phyloP scores from a whole-genome alignment of 1,284 basidiomycete species.

The Ceratobasidium sp. region DNA sequence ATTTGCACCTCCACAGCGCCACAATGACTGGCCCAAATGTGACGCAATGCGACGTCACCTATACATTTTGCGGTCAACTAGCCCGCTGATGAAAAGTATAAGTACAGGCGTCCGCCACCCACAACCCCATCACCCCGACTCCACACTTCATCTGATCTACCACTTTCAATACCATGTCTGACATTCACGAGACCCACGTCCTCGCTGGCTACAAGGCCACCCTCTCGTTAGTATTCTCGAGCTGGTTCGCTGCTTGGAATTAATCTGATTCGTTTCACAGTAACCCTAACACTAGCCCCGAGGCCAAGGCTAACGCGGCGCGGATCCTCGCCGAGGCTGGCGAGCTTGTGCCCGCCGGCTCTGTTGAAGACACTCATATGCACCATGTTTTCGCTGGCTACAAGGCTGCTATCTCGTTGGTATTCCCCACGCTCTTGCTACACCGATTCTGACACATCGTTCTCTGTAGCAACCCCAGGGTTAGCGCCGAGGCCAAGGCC shows the following conservation, averaged over 20 bases:
- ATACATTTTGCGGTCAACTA: not conserved
- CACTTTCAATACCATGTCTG: conserved; percentile 18
- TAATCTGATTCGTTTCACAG: not conserved
- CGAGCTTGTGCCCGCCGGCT: not conserved
- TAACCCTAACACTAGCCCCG: conserved; percentile 47
- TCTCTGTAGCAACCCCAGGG: conserved; percentile 34
- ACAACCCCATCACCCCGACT: not conserved
- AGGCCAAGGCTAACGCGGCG: conserved; percentile 49
- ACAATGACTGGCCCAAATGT: not conserved
- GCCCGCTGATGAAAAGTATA: not conserved
- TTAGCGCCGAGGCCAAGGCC: conserved; percentile 49
- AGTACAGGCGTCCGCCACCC: not conserved
- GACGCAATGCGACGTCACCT: conserved; percentile 27
- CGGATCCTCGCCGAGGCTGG: conserved; percentile 46
- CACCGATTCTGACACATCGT: not conserved
- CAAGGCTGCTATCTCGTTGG: conserved; percentile 44
- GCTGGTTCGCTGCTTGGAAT: not conserved
- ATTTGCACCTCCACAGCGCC: not conserved
- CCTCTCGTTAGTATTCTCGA: conserved; percentile 26
- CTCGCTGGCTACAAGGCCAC: conserved; percentile 44
- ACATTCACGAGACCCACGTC: conserved; percentile 27
- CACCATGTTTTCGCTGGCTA: conserved; percentile 46
- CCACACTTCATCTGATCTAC: conserved; percentile 5
- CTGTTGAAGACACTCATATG: conserved; percentile 21
- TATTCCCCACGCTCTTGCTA: not conserved